Conservation (phyloP, 1,284 basidiomycete species). For the Vanrija pseudolonga region DNA sequence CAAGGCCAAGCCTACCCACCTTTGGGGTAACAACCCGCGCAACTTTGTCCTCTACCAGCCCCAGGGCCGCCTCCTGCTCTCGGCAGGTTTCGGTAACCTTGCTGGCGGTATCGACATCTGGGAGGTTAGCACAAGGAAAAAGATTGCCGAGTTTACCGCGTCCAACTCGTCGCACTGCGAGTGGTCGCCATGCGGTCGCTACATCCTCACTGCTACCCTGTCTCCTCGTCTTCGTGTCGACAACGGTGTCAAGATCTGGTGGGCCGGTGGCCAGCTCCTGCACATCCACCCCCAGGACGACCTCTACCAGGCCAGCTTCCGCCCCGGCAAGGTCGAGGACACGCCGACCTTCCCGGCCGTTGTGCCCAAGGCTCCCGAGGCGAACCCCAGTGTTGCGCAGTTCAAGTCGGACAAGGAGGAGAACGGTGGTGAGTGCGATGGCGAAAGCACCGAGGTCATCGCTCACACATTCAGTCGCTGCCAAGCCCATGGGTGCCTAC, state of each 20-base stretch:
- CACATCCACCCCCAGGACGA: conserved; percentile 80
- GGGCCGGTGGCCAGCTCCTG: conserved; percentile 81
- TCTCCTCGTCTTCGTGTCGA: conserved; percentile 92
- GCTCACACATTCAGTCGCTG: conserved; percentile 38
- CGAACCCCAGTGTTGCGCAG: conserved; percentile 59
- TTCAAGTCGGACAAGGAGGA: conserved; percentile 33
- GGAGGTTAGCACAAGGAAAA: conserved; percentile 80
- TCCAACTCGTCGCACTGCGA: conserved; percentile 91
- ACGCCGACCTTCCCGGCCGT: conserved; percentile 67
- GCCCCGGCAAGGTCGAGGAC: conserved; percentile 65
- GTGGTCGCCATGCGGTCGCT: conserved; percentile 92
- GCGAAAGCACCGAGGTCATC: conserved; percentile 21
- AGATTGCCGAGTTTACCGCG: conserved; percentile 75
- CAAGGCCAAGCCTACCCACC: conserved; percentile 80
- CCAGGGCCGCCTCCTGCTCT: conserved; percentile 79
- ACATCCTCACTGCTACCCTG: conserved; percentile 87
- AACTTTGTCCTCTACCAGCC: conserved; percentile 96
- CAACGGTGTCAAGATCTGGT: conserved; percentile 95
- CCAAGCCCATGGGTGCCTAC: conserved; percentile 75
- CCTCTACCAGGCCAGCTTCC: conserved; percentile 79
- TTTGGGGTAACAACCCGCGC: conserved; percentile 82
- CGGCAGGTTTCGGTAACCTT: conserved; percentile 94
- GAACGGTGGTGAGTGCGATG: conserved; percentile 28
- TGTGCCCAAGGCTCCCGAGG: conserved; percentile 71
- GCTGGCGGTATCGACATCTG: conserved; percentile 89